Percentiles rank a stretch among this genome's conserved stretches.
phyloP scores from a whole-genome alignment of 495 filamentous ascomycete genomes.

The Hypoxylon lenormandii region DNA sequence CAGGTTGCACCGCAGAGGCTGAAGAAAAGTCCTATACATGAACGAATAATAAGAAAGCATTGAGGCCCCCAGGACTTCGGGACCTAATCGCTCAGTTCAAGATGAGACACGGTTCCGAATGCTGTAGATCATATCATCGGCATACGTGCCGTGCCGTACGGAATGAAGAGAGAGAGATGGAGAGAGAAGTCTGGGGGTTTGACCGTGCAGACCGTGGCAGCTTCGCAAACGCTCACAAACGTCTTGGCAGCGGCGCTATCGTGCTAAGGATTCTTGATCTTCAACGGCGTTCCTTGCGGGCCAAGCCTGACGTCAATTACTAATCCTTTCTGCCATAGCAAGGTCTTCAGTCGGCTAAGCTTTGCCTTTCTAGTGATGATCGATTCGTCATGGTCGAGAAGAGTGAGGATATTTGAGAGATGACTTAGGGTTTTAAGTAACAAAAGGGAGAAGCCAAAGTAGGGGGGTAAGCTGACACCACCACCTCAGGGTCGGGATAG shows the following conservation, averaged over 20 bases:
- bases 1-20: neutral
- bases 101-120: slow-evolving; percentile 10
- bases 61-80: slow-evolving; percentile 18
- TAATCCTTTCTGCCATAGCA: neutral
- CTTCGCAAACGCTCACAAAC: too few relatives aligned
- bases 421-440: too few relatives aligned
- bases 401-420: too few relatives aligned
- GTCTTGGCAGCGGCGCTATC: neutral
- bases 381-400: neutral
- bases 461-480: too few relatives aligned
- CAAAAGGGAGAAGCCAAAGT: too few relatives aligned
- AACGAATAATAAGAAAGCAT: neutral
- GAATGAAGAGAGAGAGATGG: neutral
- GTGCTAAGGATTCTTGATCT: slow-evolving; percentile 3
- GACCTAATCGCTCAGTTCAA: slow-evolving; percentile 1
- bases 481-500: too few relatives aligned
- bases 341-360: neutral
- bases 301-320: neutral
- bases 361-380: neutral
- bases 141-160: too few relatives aligned
- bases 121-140: neutral
- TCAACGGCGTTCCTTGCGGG: neutral
- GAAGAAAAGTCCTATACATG: neutral
- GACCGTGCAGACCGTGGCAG: too few relatives aligned
- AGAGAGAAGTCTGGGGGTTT: too few relatives aligned